Evolutionary conservation across 2,329 filamentous ascomycete species (phyloP).

Genomic region (Xylariaceae sp.): DNA sequence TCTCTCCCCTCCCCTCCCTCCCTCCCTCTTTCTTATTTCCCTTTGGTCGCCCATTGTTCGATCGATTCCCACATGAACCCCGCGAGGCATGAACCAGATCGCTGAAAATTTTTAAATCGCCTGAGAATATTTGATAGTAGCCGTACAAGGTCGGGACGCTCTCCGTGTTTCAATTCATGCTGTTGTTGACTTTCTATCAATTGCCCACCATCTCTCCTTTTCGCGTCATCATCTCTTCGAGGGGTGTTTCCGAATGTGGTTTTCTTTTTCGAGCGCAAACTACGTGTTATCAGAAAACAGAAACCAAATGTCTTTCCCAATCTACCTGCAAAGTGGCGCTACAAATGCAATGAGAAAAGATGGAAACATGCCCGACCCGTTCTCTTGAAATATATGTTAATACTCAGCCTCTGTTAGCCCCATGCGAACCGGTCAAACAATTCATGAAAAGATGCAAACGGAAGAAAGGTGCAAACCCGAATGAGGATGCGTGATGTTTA

Average conservation of each 20-base stretch:
- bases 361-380: neutral
- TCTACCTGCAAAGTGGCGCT: constrained; percentile 23
- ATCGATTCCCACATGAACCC: constrained; percentile 9
- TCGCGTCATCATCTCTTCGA: constrained; percentile 15
- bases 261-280: constrained; percentile 23
- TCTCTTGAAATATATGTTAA: constrained; percentile 13
- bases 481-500: constrained; percentile 19
- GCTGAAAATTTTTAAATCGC: constrained; percentile 14
- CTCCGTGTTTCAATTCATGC: constrained; percentile 8
- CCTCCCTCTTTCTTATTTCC: neutral
- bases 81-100: constrained; percentile 16
- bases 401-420: constrained; percentile 11
- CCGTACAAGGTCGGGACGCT: constrained; percentile 16
- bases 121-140: constrained; percentile 20
- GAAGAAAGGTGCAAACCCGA: constrained; percentile 1
- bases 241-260: constrained; percentile 32
- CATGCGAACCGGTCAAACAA: constrained; percentile 11
- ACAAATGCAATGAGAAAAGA: constrained; percentile 21
- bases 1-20: neutral
- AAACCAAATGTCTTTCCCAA: constrained; percentile 20
- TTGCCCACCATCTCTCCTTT: constrained; percentile 16
- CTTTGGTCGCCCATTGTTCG: neutral
- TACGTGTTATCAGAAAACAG: constrained; percentile 16
- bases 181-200: constrained; percentile 13
- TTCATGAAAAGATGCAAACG: constrained; percentile 15